Percentiles rank a stretch among this genome's conserved stretches.
Evolutionary conservation across 176 grass and related monocot species (phyloP).

Genomic region (Elaeis guineensis): DNA sequence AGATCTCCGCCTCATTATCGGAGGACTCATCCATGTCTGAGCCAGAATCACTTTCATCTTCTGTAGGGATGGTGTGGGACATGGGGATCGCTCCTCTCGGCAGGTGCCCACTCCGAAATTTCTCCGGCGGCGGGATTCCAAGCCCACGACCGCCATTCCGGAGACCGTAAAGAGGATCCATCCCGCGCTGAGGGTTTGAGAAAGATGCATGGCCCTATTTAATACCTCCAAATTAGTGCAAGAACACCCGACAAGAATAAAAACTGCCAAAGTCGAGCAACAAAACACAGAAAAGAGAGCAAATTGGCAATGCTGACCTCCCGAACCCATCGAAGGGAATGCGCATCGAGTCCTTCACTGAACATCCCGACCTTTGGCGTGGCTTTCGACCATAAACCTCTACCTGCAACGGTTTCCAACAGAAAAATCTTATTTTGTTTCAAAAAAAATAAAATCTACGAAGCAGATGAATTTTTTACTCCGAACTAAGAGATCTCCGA

Average conservation of each 20-base stretch:
- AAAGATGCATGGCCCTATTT: conserved; percentile 18
- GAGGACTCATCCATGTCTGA: conserved; percentile 94
- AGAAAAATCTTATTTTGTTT: conserved; percentile 18
- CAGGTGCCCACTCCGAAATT: conserved; percentile 81
- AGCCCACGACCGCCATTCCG: conserved; percentile 35
- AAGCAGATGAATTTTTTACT: neutral
- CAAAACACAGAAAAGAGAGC: conserved; percentile 6
- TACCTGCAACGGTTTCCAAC: conserved; percentile 15
- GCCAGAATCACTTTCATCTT: conserved; percentile 44
- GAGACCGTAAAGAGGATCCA: conserved; percentile 42
- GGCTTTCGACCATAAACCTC: conserved; percentile 23
- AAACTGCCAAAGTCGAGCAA: neutral
- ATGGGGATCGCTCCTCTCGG: conserved; percentile 43
- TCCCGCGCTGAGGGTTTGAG: conserved; percentile 29
- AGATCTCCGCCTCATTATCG: conserved; percentile 54
- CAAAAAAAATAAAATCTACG: neutral
- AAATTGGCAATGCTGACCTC: conserved; percentile 34
- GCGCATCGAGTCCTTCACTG: conserved; percentile 75
- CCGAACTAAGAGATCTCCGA: neutral
- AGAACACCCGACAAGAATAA: neutral
- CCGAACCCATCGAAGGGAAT: conserved; percentile 82
- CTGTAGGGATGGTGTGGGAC: conserved; percentile 31
- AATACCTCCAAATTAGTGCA: neutral
- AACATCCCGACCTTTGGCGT: conserved; percentile 42
- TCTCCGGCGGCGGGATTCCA: conserved; percentile 83